Conservation (phyloP, 2,329 filamentous ascomycete genomes). For the Metarhizium guizhouense region DNA sequence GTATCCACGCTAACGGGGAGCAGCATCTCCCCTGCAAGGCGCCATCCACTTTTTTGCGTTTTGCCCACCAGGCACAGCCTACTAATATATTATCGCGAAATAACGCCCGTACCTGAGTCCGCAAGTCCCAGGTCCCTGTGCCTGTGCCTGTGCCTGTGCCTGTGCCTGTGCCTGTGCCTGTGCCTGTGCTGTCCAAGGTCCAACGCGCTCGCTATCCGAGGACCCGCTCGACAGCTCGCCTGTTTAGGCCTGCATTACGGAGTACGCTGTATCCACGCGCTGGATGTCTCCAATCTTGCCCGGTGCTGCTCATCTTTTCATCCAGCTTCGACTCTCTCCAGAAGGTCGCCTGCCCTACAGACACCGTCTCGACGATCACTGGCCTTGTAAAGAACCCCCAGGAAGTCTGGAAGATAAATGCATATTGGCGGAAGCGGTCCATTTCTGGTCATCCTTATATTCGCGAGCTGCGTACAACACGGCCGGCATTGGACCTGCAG, state of each 20-base stretch:
- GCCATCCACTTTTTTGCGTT: background rate
- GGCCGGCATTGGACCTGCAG: background rate
- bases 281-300: background rate
- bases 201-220: too few relatives aligned
- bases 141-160: too few relatives aligned
- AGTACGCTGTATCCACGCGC: background rate
- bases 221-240: too few relatives aligned
- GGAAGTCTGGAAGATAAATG: too few relatives aligned
- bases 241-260: too few relatives aligned
- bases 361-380: background rate
- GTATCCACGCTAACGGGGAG: background rate
- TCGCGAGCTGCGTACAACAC: background rate
- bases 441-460: background rate
- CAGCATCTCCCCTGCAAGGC: background rate
- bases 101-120: background rate
- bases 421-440: background rate
- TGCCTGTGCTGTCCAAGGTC: too few relatives aligned
- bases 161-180: too few relatives aligned
- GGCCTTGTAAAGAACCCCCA: background rate
- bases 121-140: background rate
- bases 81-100: background rate
- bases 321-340: constrained; percentile 3
- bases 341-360: background rate
- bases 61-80: background rate
- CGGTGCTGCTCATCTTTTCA: constrained; percentile 11